Evolutionary conservation across 805 yeast genomes (phyloP).

Genomic region (Myxozyma geophila): DNA sequence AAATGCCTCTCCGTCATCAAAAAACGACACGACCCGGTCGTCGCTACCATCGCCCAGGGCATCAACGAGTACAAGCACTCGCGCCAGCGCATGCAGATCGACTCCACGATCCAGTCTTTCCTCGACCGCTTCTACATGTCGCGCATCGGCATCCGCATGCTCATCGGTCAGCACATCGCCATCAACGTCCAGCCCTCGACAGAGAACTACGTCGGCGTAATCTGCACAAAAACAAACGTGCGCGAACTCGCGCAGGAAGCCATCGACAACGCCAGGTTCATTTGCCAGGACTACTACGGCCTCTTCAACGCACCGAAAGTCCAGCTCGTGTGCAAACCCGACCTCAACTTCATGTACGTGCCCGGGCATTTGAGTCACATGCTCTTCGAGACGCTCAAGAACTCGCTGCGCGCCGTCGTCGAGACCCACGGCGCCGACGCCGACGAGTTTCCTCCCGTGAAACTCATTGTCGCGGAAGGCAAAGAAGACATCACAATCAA

Average conservation of each 20-base stretch:
- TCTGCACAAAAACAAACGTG: slow-evolving; percentile 82
- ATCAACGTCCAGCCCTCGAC: slow-evolving; percentile 66
- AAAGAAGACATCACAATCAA: slow-evolving; percentile 89
- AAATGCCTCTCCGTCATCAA: slow-evolving; percentile 72
- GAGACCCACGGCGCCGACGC: slow-evolving; percentile 74
- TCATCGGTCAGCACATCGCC: slow-evolving; percentile 93
- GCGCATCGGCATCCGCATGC: slow-evolving; percentile 89
- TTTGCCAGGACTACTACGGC: slow-evolving; percentile 90
- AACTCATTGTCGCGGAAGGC: slow-evolving; percentile 86
- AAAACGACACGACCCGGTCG: slow-evolving; percentile 88
- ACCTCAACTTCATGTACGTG: slow-evolving; percentile 83
- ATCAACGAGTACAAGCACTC: slow-evolving; percentile 84
- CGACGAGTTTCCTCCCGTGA: slow-evolving; percentile 78
- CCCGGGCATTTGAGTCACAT: slow-evolving; percentile 92
- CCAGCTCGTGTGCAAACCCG: slow-evolving; percentile 73
- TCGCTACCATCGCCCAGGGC: slow-evolving; percentile 80
- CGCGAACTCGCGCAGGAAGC: slow-evolving; percentile 85
- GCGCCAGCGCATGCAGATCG: slow-evolving; percentile 55
- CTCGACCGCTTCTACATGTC: slow-evolving; percentile 88
- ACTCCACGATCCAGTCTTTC: slow-evolving; percentile 76
- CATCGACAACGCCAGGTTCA: slow-evolving; percentile 84
- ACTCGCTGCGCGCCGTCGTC: slow-evolving; percentile 85
- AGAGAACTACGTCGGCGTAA: slow-evolving; percentile 82
- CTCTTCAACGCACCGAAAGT: slow-evolving; percentile 85
- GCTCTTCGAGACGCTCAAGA: slow-evolving; percentile 85